Base-by-base conservation (phyloP, 805 yeast genomes). In the Ogataea ganodermae region DNA sequence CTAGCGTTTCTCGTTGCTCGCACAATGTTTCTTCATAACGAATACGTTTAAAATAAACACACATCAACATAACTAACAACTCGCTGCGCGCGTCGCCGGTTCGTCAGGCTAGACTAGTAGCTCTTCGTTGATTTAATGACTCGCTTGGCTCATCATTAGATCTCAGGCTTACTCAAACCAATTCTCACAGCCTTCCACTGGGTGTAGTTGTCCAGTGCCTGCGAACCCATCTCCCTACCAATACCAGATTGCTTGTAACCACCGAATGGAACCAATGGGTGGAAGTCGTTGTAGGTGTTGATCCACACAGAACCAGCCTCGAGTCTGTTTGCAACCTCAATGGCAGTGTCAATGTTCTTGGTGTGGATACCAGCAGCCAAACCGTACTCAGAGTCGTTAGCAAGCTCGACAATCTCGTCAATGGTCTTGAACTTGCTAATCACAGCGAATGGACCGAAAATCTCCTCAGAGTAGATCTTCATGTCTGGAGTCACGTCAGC, bases 191-290 rank as follows among this genome's bases (percentile, higher is more conserved):
- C 87, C 72, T 85, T 86, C 54, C 75, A 75, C 69, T 84, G 89
- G 49, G 86, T 80, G 76, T 85, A 86, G 73, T 81, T 80, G 56
- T 83, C 89, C 56, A 84, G 76, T 44, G 86, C 89, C 65, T 85
- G 90, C 39, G 69, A 69, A 70, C 94, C 94, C 91, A 86, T 83
- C 74, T 86, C 94, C 75, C 89, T 83, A 67, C 94, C 94, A 66
- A 84, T 78, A 68, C 92, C 92, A 52, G 88, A 81, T 71, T 83
- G 84, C 63, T 83, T 83, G 74, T 71, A 84, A 63, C 92, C 92
- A 67, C 92, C 92, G 63, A 86, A 86, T 71, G 92, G 91, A 66
- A 84, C 86, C 66, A 76, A 72, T 44, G 77, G 79, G 64, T 85
- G 81, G 79, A 85, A 84, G 65, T 84, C 89, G 63, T 85, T 85